Evolutionary conservation across 2,329 filamentous ascomycete genomes (phyloP), one percentile per base, ranked within the genome.

Genomic region (Huntiella bhutanensis): DNA sequence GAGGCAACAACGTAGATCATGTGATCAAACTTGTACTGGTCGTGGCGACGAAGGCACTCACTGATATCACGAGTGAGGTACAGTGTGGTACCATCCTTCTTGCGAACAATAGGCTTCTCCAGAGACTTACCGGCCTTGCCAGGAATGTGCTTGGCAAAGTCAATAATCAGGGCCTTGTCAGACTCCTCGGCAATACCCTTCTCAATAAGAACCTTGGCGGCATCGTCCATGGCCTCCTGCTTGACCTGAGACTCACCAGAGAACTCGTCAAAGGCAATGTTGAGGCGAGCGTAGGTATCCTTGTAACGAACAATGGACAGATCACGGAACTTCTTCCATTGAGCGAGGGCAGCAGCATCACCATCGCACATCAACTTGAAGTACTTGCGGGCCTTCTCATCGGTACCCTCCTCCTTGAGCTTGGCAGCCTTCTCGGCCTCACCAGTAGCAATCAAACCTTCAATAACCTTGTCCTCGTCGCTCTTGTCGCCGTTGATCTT

Each of bases 41-140:
- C 66, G 41, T 73, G 53, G 47, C 82, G 73, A 55, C 76, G 71
- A 45, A 85, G 62, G 22, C 83, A 71, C 56, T 85, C 80, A 53
- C 77, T 80, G 51, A 87, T 80, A 59, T 88, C 81, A 53, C 82
- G 75, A 43, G 82, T 83, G 41, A 87, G 69, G 58, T 88, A 87
- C 33, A 84, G 70, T 36, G 79, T 80, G 10, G 80, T 84, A 47
- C 82, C 82, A 52, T 82, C 77, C 53, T 73, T 75, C 64, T 83
- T 82, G 53, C 78, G 73, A 49, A 86, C 71, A 46, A 86, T 71
- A 19, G 79, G 73, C 56, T 75, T 77, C 54, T 79, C 80, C 8
- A 84, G 70, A 49, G 71, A 74, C 64, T 82, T 82, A 52, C 75
- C 76, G 47, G 70, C 64, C 62, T 80, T 80, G 49, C 75, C 75